Evolutionary conservation across 148 eudicot species (phyloP), one percentile per base, ranked within the genome.

Genomic region (Amaranthus cruentus): DNA sequence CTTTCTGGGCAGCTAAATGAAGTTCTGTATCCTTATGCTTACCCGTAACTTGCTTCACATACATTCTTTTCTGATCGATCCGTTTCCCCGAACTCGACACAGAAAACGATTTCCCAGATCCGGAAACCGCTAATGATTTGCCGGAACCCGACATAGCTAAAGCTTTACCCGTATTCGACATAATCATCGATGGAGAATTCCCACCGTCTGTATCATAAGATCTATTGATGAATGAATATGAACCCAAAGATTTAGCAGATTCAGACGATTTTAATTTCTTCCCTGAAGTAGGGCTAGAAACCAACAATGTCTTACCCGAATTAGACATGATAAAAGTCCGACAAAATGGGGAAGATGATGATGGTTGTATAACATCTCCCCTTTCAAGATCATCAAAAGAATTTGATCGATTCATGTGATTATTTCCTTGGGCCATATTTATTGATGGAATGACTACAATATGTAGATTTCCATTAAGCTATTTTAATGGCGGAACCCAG

Each of bases 41-140:
- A 12, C 97, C 97, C 0, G 91, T 91, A 71, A 91, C 97, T 80
- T 91, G 93, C 82, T 87, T 89, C 81, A 91, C 87, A 64, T 87
- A 91, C 91, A 83, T 89, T 78, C 84, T 91, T 77, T 74, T 83
- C 55, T 77, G 90, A 21, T 84, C 88, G 72, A 85, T 77, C 21
- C 81, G 75, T 49, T 85, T 86, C 0, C 87, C 84, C 1, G 88
- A 88, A 52, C 70, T 80, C 6, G 84, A 85, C 4, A 78, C 13
- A 44, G 73, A 67, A 47, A 86, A 64, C 9, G 87, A 78, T 62
- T 84, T 89, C 3, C 85, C 75, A 1, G 91, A 87, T 63, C 66
- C 80, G 9, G 90, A 88, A 0, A 48, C 54, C 47, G 50, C 42
- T 62, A 88, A 66, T 5, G 81, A 65, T 80, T 85, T 85, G 62